Percentiles rank a stretch among this genome's conserved stretches.
Conservation (phyloP, 345 rosid genomes). For the Boechera divaricarpa region DNA sequence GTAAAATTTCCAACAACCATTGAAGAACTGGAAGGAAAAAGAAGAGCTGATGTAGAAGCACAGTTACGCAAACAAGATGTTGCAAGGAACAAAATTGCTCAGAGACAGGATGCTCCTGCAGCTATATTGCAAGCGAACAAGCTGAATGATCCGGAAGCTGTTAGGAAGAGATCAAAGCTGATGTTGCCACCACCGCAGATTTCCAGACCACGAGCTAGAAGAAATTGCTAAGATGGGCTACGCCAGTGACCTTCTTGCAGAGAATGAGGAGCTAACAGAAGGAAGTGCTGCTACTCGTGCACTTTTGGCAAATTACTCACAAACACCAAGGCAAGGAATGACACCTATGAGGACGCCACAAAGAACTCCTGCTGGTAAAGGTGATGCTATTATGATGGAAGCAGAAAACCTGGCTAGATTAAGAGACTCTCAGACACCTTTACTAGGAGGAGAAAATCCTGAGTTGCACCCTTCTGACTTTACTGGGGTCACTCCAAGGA, state of each 20-base stretch:
- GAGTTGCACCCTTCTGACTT: constrained; percentile 99
- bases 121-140: constrained; percentile 97
- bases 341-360: constrained; percentile 93
- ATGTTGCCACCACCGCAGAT: constrained; percentile 99
- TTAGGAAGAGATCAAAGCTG: constrained; percentile 90
- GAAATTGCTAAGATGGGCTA: constrained; percentile 99
- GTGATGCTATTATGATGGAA: constrained; percentile 99
- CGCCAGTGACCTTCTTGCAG: constrained; percentile 84
- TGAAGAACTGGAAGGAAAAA: constrained; percentile 95
- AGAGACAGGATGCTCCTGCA: constrained; percentile 94
- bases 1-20: constrained; percentile 87
- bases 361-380: constrained; percentile 96
- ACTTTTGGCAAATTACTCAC: constrained; percentile 90
- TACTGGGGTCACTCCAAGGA: constrained; percentile 97
- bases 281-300: constrained; percentile 96
- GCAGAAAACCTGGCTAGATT: constrained; percentile 96
- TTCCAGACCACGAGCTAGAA: constrained; percentile 88
- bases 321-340: constrained; percentile 87
- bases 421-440: constrained; percentile 98
- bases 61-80: constrained; percentile 86
- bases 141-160: constrained; percentile 94
- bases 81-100: constrained; percentile 85
- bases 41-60: constrained; percentile 88
- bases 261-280: constrained; percentile 81
- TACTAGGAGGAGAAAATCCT: constrained; percentile 97